These are phyloP conservation scores for Anisodus tanguticus DNA, from an alignment of 257 asterid genomes.

Conservation along the genomic window DNA sequence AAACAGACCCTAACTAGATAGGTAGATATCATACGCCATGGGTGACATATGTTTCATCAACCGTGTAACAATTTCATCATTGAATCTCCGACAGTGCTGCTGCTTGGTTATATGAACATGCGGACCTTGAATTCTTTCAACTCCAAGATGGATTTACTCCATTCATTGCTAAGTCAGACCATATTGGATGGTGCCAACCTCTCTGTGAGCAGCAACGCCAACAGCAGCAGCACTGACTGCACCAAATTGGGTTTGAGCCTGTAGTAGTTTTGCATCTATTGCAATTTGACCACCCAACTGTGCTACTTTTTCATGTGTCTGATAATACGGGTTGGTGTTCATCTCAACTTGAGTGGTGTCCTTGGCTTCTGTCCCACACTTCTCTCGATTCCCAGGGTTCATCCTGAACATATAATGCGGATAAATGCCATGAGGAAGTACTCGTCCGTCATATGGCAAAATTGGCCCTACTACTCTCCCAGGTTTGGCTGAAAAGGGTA, in stretches of 20 bases:
- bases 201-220: constrained; percentile 62
- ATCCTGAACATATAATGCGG: constrained; percentile 51
- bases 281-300: constrained; percentile 54
- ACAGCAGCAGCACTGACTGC: constrained; percentile 62
- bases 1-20: background rate
- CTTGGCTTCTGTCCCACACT: constrained; percentile 40
- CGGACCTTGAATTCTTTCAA: background rate
- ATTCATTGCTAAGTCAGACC: constrained; percentile 48
- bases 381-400: constrained; percentile 49
- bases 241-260: constrained; percentile 66
- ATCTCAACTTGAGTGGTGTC: constrained; percentile 49
- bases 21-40: background rate
- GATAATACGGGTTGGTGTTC: constrained; percentile 57
- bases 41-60: background rate
- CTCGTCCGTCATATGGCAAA: constrained; percentile 52
- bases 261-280: constrained; percentile 66
- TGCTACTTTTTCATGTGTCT: constrained; percentile 53
- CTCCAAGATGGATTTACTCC: constrained; percentile 13
- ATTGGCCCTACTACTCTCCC: constrained; percentile 70
- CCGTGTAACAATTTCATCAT: background rate
- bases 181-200: constrained; percentile 66
- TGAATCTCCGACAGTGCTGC: background rate
- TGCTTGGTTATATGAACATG: constrained; percentile 23
- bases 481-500: constrained; percentile 51
- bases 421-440: constrained; percentile 46